phyloP scores from a whole-genome alignment of 257 asterid species.

The Solanum lignicaule region DNA sequence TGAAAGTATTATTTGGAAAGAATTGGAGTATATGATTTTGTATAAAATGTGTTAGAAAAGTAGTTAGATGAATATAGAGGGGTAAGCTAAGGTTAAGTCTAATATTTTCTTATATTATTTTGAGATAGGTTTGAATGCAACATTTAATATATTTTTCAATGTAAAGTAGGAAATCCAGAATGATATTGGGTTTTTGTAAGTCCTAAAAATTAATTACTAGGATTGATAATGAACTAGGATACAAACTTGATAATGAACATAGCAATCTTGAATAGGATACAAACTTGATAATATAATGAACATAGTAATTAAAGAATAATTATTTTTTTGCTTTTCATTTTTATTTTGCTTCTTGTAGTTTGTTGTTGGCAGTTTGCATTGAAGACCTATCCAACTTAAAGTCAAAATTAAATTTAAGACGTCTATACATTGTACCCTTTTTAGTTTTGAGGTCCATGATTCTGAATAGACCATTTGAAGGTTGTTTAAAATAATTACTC shows the following conservation, averaged over 20 bases:
- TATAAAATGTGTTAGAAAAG: not conserved
- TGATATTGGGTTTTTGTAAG: not conserved
- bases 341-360: not conserved
- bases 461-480: not conserved
- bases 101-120: not conserved
- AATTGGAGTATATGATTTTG: not conserved
- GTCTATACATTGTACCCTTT: not conserved
- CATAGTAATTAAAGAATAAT: not conserved
- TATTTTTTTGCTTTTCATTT: not conserved
- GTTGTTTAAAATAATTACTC: not conserved
- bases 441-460: not conserved
- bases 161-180: not conserved
- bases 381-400: not conserved
- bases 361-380: not conserved
- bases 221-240: not conserved
- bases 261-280: not conserved
- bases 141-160: not conserved
- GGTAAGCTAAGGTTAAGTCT: not conserved
- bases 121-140: not conserved
- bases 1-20: not conserved
- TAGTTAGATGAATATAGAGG: not conserved
- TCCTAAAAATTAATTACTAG: not conserved
- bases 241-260: not conserved
- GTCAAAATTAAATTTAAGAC: not conserved
- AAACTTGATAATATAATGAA: not conserved